Conservation (phyloP, 192 early-diverging fungal genomes). For the Gorgonomyces haynaldii region DNA sequence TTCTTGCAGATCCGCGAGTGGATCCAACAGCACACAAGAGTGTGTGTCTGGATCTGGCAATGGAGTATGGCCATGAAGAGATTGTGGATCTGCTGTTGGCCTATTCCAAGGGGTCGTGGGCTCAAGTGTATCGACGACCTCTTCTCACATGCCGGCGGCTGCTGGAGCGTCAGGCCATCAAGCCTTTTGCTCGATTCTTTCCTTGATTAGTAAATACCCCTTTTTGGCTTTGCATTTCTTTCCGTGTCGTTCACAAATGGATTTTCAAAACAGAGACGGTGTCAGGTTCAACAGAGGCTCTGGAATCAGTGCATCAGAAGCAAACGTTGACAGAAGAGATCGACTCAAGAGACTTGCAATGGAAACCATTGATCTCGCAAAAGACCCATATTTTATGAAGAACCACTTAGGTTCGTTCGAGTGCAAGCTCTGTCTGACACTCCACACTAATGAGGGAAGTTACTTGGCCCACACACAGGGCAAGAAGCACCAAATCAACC, state of each 20-base stretch:
- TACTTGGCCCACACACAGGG: constrained; percentile 97
- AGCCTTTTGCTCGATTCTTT: no score
- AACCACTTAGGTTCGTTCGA: constrained; percentile 50
- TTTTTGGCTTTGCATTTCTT: no score
- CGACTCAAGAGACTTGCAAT: constrained; percentile 87
- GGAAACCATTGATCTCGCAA: constrained; percentile 90
- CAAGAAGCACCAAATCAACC: constrained; percentile 94
- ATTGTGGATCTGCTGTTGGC: neutral
- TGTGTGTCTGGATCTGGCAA: neutral
- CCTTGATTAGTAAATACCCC: no score
- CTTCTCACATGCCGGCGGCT: no score
- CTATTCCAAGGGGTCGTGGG: no score
- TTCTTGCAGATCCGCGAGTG: neutral
- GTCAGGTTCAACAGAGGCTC: constrained; percentile 83
- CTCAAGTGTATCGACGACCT: no score
- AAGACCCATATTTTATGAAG: constrained; percentile 96
- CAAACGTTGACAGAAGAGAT: constrained; percentile 86
- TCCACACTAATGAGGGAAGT: constrained; percentile 82
- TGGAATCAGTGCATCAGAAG: constrained; percentile 69
- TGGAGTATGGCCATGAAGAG: neutral
- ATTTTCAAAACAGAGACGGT: constrained; percentile 85
- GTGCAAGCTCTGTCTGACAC: constrained; percentile 44
- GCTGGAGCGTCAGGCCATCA: no score
- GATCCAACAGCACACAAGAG: neutral
- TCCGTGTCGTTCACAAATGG: no score